Evolutionary conservation across 257 asterid species (phyloP).

Genomic region (Phtheirospermum japonicum): DNA sequence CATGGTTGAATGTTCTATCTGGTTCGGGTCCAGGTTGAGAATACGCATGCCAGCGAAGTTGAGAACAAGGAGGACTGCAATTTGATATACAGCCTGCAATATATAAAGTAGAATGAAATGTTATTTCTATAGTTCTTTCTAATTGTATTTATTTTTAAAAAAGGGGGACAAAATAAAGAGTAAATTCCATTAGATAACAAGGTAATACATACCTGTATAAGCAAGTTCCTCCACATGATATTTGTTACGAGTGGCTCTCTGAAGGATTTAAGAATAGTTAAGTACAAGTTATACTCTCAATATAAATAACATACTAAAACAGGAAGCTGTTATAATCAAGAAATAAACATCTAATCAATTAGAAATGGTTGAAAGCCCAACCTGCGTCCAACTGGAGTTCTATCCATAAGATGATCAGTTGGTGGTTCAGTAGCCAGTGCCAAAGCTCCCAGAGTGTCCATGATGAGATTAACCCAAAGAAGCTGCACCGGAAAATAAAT

Average conservation of each 20-base stretch:
- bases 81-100: constrained; percentile 76
- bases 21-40: constrained; percentile 51
- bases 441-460: constrained; percentile 98
- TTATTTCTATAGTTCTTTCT: neutral
- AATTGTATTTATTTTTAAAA: neutral
- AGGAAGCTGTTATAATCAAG: constrained; percentile 1
- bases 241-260: constrained; percentile 96
- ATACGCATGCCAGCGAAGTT: constrained; percentile 60
- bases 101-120: neutral
- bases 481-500: constrained; percentile 46
- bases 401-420: constrained; percentile 83
- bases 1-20: constrained; percentile 51
- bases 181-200: constrained; percentile 16
- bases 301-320: constrained; percentile 10
- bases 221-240: constrained; percentile 96
- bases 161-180: neutral
- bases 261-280: constrained; percentile 26
- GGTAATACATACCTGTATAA: constrained; percentile 53
- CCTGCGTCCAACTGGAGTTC: constrained; percentile 98
- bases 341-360: constrained; percentile 1
- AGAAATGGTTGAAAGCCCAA: constrained; percentile 25
- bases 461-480: constrained; percentile 95
- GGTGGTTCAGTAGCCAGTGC: constrained; percentile 99
- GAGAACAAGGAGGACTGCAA: constrained; percentile 66
- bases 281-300: constrained; percentile 9